Conservation (phyloP, 2,329 filamentous ascomycete species). For the Epichloe baconii region DNA sequence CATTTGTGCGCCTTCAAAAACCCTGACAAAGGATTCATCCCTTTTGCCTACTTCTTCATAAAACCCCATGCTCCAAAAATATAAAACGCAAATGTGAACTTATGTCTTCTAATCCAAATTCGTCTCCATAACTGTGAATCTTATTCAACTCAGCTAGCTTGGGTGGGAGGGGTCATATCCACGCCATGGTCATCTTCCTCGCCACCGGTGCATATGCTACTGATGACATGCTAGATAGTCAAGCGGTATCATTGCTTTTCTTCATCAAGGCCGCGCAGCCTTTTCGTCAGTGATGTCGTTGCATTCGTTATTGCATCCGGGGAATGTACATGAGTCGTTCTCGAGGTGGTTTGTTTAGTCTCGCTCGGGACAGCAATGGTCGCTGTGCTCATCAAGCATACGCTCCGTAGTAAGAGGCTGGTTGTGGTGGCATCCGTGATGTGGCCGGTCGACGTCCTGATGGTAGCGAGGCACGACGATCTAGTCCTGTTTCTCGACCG, state of each 20-base stretch:
- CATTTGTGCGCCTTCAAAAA: neutral
- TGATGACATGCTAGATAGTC: neutral
- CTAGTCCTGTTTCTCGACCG: neutral
- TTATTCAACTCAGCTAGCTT: neutral
- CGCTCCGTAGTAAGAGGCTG: conserved; percentile 3
- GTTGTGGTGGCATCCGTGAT: conserved; percentile 1
- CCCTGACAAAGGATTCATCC: neutral
- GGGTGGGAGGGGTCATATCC: neutral
- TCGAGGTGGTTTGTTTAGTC: neutral
- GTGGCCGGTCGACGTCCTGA: conserved; percentile 1
- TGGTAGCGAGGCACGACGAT: conserved; percentile 1
- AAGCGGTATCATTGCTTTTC: neutral
- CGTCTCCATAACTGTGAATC: neutral
- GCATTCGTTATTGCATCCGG: neutral
- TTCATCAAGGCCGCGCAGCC: neutral
- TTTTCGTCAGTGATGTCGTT: neutral
- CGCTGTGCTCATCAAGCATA: neutral
- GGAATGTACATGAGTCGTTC: neutral
- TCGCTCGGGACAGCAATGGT: neutral
- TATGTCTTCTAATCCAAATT: neutral
- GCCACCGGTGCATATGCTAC: conserved; percentile 1
- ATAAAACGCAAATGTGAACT: neutral
- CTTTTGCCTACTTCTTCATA: neutral
- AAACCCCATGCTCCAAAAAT: neutral
- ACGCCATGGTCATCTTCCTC: neutral